Base-by-base conservation (phyloP, 805 yeast genomes). In the Candida easanensis region DNA sequence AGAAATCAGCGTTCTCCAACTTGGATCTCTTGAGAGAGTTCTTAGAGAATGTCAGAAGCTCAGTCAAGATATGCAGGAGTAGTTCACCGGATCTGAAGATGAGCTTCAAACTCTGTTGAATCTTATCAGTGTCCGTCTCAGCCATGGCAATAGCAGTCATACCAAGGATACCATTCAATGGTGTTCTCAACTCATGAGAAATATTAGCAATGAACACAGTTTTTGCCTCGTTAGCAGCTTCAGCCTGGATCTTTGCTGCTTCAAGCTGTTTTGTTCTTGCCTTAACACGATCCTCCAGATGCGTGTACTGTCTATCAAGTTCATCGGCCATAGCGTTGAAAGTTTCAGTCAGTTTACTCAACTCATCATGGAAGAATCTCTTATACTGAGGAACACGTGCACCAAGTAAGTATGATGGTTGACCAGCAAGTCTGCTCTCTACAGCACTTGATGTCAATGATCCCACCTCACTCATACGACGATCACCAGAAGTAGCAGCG, bases 131-230 rank as follows among this genome's bases (percentile, higher is more conserved):
- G 52, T 87, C 91, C 22, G 71, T 71, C 60, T 93, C 98, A 17
- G 86, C 93, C 86, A 89, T 80, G 5, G 96, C 90, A 44, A 91
- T 84, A 3, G 95, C 85, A 0, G 97, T 87, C 90, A 91, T 87
- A 50, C 98, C 98, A 42, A 93, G 68, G 33, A 93, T 93, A 60
- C 99, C 99, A 62, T 93, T 93, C 49, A 93, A 70, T 2, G 99
- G 99, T 0, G 98, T 93, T 54, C 98, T 77, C 58, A 93, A 71
- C 67, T 93, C 99, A 62, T 88, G 97, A 0, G 96, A 87, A 15
- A 88, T 89, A 53, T 90, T 87, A 2, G 97, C 96, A 56, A 88
- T 83, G 60, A 88, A 88, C 6, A 88, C 89, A 6, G 98, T 90
- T 59, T 93, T 93, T 3, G 98, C 96, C 54, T 93, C 97, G 62